Base-by-base conservation (phyloP, 2,329 filamentous ascomycete species). In the Teratosphaeria gauchensis region DNA sequence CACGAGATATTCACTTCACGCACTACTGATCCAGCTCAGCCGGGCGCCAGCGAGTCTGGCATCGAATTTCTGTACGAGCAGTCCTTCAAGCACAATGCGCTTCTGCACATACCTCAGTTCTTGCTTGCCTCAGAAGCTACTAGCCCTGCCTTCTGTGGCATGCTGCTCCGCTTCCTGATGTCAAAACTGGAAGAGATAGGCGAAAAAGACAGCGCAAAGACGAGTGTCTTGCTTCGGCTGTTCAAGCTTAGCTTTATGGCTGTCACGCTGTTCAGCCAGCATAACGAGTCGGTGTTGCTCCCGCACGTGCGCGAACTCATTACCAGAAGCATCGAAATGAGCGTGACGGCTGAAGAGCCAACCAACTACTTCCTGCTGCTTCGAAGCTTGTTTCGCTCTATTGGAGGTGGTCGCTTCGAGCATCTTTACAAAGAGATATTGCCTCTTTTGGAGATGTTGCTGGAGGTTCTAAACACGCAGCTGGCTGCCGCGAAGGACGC, bases 231-330 rank as follows among this genome's bases (percentile, higher is more conserved):
- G 35, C 77, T 99, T 55, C 84, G 95, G 58, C 84, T 99, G 56
- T 99, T 97, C 78, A 99, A 99, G 75, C 77, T 99, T 55, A 95
- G 92, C 0, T 99, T 99, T 73, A 99, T 99, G 94, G 95, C 95
- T 0, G 94, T 99, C 46, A 99, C 94, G 0, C 80, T 99, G 1
- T 99, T 99, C 73, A 91, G 91, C 0, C 82, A 84, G 8, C 92
- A 96, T 70, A 99, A 99, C 67, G 94, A 99, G 74, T 89, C 94
- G 71, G 91, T 99, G 2, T 80, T 99, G 14, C 80, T 97, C 56
- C 95, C 95, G 0, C 94, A 99, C 72, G 92, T 99, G 55, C 92
- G 95, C 57, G 95, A 95, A 71, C 95, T 99, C 63, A 90, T 99
- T 61, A 96, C 92, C 12, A 92, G 95, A 74, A 97, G 92, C 8